Percentiles rank a stretch among this genome's conserved stretches.
Conservation (phyloP, 208 protist species). For the Acanthamoeba sp. region DNA sequence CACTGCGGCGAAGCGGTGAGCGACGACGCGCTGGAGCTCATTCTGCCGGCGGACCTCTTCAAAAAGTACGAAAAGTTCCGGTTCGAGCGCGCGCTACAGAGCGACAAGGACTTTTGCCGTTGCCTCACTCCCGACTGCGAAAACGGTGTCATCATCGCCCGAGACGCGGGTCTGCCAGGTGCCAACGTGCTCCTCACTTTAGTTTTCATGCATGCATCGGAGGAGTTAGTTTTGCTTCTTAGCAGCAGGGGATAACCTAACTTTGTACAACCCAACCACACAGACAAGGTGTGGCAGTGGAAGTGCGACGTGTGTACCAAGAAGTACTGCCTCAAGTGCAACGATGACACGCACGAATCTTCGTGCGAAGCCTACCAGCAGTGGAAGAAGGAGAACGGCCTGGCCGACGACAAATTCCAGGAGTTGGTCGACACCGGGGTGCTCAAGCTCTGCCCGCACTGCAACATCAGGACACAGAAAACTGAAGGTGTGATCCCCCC, state of each 20-base stretch:
- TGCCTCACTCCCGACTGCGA: constrained; percentile 69
- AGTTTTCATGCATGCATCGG: too few relatives aligned
- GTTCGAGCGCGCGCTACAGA: constrained; percentile 62
- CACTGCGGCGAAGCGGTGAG: constrained; percentile 29
- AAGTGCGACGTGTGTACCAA: constrained; percentile 53
- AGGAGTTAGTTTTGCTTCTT: too few relatives aligned
- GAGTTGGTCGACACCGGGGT: constrained; percentile 38
- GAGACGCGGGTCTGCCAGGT: constrained; percentile 34
- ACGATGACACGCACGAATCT: constrained; percentile 61
- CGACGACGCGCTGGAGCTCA: constrained; percentile 64
- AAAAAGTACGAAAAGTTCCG: constrained; percentile 73
- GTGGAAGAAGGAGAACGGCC: constrained; percentile 72
- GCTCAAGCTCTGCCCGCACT: constrained; percentile 72
- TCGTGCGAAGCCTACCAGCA: constrained; percentile 58
- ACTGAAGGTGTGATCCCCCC: constrained; percentile 32
- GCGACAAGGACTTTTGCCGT: constrained; percentile 43
- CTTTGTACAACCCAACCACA: too few relatives aligned
- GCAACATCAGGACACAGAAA: constrained; percentile 50
- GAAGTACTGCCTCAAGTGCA: constrained; percentile 74
- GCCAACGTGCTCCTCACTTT: neutral
- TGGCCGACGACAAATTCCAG: constrained; percentile 72
- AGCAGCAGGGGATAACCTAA: too few relatives aligned
- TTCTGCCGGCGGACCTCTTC: constrained; percentile 50
- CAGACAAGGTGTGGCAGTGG: constrained; percentile 68
- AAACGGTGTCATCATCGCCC: constrained; percentile 64